phyloP scores from a whole-genome alignment of 805 yeast species.

The Geotrichum ghanense region DNA sequence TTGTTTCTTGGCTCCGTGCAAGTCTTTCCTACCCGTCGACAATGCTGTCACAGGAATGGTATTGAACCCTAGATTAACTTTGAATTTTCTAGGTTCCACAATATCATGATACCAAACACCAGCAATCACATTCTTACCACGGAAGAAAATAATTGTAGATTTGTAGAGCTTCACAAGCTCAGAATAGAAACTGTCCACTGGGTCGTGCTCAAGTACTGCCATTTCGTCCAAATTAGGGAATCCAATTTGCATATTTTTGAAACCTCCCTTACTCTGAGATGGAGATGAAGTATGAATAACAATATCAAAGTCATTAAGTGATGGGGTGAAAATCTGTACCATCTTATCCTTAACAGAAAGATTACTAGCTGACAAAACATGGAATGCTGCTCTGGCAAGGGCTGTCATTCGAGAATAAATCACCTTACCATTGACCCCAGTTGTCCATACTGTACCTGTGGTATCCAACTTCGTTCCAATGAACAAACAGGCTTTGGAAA shows the following conservation, averaged over 20 bases:
- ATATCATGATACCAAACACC: constrained; percentile 72
- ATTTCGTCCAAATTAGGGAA: constrained; percentile 24
- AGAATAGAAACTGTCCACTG: constrained; percentile 44
- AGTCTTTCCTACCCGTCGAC: constrained; percentile 8
- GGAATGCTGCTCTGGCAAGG: constrained; percentile 63
- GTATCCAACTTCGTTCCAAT: constrained; percentile 76
- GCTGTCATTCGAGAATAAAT: constrained; percentile 84
- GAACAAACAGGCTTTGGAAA: constrained; percentile 66
- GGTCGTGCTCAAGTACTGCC: constrained; percentile 41
- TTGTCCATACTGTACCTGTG: constrained; percentile 80
- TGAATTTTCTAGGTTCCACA: constrained; percentile 52
- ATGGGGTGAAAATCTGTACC: constrained; percentile 57
- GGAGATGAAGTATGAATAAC: constrained; percentile 43
- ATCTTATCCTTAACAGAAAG: constrained; percentile 27
- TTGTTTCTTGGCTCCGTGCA: constrained; percentile 18
- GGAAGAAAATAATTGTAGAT: constrained; percentile 60
- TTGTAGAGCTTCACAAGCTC: constrained; percentile 56
- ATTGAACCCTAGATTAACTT: constrained; percentile 68
- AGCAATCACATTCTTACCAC: constrained; percentile 51
- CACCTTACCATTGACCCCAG: constrained; percentile 42
- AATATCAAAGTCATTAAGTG: constrained; percentile 75
- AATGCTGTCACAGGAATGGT: constrained; percentile 41
- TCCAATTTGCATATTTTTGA: constrained; percentile 31
- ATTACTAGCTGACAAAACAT: constrained; percentile 21
- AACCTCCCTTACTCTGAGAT: constrained; percentile 23